These are phyloP conservation scores for Sideroxylon spinosum DNA, from an alignment of 179 eudicot species.

Conservation along the genomic window DNA sequence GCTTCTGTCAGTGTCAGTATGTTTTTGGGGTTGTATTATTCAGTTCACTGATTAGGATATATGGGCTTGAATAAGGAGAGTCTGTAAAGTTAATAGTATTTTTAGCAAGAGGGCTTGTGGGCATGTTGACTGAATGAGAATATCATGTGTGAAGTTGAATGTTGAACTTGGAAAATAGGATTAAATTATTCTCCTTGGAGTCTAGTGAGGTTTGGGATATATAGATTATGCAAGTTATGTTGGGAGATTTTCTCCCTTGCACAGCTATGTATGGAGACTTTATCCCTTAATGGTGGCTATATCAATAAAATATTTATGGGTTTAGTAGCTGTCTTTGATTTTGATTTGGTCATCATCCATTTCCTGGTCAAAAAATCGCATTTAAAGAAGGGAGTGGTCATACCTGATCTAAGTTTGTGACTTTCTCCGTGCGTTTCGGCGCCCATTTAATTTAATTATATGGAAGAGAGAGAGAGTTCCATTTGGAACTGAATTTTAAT, in stretches of 20 bases:
- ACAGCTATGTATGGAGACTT: neutral
- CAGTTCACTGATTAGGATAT: neutral
- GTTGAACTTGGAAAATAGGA: slow-evolving; percentile 7
- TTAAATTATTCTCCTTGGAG: too few species aligned
- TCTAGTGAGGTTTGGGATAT: neutral
- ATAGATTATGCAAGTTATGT: neutral
- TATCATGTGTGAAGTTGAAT: neutral
- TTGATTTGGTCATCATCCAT: too few species aligned
- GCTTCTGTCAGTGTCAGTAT: neutral
- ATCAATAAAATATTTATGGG: neutral
- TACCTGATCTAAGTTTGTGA: too few species aligned
- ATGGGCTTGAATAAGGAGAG: slow-evolving; percentile 16
- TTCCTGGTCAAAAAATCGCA: too few species aligned
- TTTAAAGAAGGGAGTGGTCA: neutral
- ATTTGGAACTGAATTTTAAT: too few species aligned
- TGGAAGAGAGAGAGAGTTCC: too few species aligned
- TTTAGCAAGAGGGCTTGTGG: slow-evolving; percentile 9
- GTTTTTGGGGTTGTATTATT: slow-evolving; percentile 21
- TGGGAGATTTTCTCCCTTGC: slow-evolving; percentile 2
- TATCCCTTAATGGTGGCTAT: neutral
- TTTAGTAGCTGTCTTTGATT: neutral
- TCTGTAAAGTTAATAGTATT: slow-evolving; percentile 13
- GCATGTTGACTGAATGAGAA: neutral
- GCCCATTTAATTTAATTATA: too few species aligned
- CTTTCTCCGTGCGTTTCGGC: too few species aligned